Conservation (phyloP, 768 basidiomycete genomes). For the Dentipellis fragilis region DNA sequence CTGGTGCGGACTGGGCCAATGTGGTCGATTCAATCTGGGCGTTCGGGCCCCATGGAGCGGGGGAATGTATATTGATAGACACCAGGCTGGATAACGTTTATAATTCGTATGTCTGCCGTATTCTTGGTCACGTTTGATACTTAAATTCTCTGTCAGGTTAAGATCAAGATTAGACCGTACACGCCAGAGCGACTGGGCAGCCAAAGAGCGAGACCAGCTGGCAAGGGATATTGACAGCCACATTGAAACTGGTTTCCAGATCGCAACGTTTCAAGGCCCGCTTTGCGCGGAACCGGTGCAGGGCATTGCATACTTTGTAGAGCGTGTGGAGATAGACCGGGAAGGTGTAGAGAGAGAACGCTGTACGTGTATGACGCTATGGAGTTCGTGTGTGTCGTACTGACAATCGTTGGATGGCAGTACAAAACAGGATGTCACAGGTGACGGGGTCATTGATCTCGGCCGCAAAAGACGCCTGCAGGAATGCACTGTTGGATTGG, state of each 20-base stretch:
- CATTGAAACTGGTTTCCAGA: slow-evolving; percentile 90
- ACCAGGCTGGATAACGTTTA: slow-evolving; percentile 34
- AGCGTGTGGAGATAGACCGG: slow-evolving; percentile 55
- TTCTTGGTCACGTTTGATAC: slow-evolving; percentile 2
- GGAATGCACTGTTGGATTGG: slow-evolving; percentile 90
- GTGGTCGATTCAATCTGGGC: slow-evolving; percentile 72
- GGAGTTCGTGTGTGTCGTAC: slow-evolving; percentile 1
- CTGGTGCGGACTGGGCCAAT: slow-evolving; percentile 72
- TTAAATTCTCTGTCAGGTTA: slow-evolving; percentile 29
- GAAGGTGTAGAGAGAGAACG: slow-evolving; percentile 55
- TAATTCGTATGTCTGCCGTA: slow-evolving; percentile 42
- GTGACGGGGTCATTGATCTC: slow-evolving; percentile 88
- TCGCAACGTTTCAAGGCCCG: slow-evolving; percentile 90
- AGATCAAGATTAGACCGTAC: slow-evolving; percentile 35
- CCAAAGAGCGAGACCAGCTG: slow-evolving; percentile 14
- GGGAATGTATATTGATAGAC: slow-evolving; percentile 83
- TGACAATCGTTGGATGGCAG: slow-evolving; percentile 29
- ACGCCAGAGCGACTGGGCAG: slow-evolving; percentile 21
- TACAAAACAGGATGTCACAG: slow-evolving; percentile 71
- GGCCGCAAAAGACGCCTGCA: slow-evolving; percentile 79
- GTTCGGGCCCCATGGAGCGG: slow-evolving; percentile 83
- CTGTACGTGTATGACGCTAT: slow-evolving; percentile 30
- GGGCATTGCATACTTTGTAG: slow-evolving; percentile 86
- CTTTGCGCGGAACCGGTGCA: slow-evolving; percentile 92
- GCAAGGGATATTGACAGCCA: slow-evolving; percentile 64